Evolutionary conservation across 345 rosid species (phyloP).

Genomic region (Aquilaria yunnanensis): DNA sequence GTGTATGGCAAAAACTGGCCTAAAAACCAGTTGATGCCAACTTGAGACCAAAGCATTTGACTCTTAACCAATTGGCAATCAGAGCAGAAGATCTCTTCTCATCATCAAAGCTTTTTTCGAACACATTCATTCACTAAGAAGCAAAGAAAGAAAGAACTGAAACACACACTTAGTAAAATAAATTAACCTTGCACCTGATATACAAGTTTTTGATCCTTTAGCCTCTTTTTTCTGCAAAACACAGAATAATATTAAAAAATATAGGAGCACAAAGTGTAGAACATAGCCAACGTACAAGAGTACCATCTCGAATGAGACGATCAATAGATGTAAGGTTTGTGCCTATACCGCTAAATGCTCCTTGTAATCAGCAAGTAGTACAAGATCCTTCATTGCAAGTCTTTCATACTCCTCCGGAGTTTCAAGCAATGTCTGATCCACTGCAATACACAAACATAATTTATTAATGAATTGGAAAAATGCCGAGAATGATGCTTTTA

Average conservation of each 20-base stretch:
- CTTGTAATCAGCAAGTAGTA: constrained; percentile 49
- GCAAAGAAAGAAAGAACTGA: too few relatives aligned
- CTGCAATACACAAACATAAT: constrained; percentile 22
- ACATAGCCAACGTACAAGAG: too few relatives aligned
- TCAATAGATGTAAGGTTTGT: background rate
- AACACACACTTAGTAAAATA: background rate
- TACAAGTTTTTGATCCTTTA: constrained; percentile 23
- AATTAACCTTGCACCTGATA: constrained; percentile 43
- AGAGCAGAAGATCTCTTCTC: too few relatives aligned
- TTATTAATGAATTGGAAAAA: background rate
- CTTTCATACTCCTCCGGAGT: constrained; percentile 61
- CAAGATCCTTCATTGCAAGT: constrained; percentile 51
- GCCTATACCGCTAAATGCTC: constrained; percentile 52
- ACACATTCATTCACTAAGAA: too few relatives aligned
- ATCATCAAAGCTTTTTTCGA: too few relatives aligned
- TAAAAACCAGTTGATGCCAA: too few relatives aligned
- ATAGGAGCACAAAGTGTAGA: background rate
- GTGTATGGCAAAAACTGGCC: too few relatives aligned
- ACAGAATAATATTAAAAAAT: background rate
- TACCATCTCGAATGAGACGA: too few relatives aligned
- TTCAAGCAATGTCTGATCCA: constrained; percentile 58
- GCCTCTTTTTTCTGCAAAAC: constrained; percentile 60
- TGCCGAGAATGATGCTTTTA: background rate
- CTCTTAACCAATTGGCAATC: too few relatives aligned
- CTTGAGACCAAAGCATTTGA: too few relatives aligned